Base-by-base conservation (phyloP, 768 basidiomycete species). In the Hypsizygus marmoreus region DNA sequence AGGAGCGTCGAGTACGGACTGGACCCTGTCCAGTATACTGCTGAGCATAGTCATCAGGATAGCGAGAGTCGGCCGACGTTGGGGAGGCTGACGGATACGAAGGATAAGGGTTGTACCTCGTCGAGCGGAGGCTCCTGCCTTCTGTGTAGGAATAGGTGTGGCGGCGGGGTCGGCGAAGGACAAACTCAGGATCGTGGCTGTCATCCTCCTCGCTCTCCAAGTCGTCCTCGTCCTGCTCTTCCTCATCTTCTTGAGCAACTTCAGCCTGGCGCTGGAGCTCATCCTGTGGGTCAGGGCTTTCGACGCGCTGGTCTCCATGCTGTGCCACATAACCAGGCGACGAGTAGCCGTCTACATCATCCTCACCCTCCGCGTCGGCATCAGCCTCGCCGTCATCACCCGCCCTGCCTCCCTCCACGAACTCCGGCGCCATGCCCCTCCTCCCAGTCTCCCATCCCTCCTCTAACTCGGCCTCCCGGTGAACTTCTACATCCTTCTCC, bases 121-220 rank as follows among this genome's bases (percentile, higher is more conserved):
- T 45, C 14, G 51, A 50, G 23, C 50, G 47, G 14, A 51, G 49
- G 24, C 23, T 45, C n/a, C 49, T 40, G 30, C 41, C 26, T 24
- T 51, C 47, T 2, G 37, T 6, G 9, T 40, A 51, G 12, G 43
- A 31, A 9, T 39, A 47, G 1, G 45, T 33, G 6, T 45, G 47
- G 10, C 53, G 56, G 35, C 55, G 55, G 45, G 23, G 58, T 56
- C 45, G 48, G 63, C 61, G 50, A 56, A 62, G 25, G 60, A 68
- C 36, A 64, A 57, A 39, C 59, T 69, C 40, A 54, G 64, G 38
- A 64, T 69, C 17, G 56, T 68, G 58, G 56, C 23, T 45, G 40
- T 53, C 56, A 30, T 72, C 44, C 55, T 66, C 50, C 54, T 71
- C 34, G 59, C 69, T 54, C 59, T 72, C 34, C 56, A 64, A 38